Base-by-base conservation (phyloP, 179 eudicot genomes). In the Corrigiola litoralis region DNA sequence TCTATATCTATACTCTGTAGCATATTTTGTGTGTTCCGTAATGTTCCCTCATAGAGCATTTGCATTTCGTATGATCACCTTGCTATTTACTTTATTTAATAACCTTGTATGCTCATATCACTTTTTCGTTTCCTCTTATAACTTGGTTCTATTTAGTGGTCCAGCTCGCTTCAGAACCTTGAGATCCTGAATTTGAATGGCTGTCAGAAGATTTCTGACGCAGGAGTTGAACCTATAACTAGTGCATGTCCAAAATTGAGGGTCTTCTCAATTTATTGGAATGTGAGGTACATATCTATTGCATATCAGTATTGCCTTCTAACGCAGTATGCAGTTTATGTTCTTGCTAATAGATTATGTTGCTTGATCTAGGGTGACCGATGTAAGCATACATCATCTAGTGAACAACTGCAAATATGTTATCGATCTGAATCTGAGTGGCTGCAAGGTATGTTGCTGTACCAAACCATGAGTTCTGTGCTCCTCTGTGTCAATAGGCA, bases 151-250 rank as follows among this genome's bases (percentile, higher is more conserved):
- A 57, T 60, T 31, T 67, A 90, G 97, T 83, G 74, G 67, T 72
- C 77, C 66, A 66, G 77, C 78, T 83, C 88, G 63, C 79, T 94
- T 66, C 68, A 75, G 65, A 73, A 72, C 51, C 69, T 94, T 29
- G 94, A 90, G 85, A 63, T 58, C 63, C 76, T 94, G 62, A 94
- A 94, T 69, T 64, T 90, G 75, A 94, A 94, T 72, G 91, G 88
- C 77, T 94, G 99, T 74, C 97, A 94, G 73, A 94, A 88, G 77
- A 82, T 94, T 49, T 86, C 99, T 64, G 99, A 94, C 65, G 62
- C 71, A 71, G 99, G 99, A 73, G 61, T 94, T 66, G 87, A 83
- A 76, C 82, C 81, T 45, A 77, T 94, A 68, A 85, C 94, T 28
- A 48, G 71, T 42, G 77, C 64, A 24, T 88, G 85, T 72, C 87